Conservation (phyloP, 2,329 filamentous ascomycete species). For the Thielaviopsis musarum region DNA sequence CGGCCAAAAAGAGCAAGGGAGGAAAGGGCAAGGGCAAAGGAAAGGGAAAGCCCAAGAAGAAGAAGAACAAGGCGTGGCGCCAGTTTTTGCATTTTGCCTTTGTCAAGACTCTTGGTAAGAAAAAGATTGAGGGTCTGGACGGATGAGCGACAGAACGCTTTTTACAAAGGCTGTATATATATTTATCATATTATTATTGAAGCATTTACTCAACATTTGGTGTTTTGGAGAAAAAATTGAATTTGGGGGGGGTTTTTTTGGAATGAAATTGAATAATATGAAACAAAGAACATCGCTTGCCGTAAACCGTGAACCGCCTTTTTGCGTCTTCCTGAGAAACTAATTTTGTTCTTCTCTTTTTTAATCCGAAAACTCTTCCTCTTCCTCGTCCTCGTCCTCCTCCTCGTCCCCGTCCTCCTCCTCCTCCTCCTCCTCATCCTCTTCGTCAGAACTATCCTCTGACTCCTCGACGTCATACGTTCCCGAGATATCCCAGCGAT, state of each 20-base stretch:
- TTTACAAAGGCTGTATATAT: background rate
- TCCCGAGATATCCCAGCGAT: conserved; percentile 81
- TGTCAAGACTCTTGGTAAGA: conserved; percentile 50
- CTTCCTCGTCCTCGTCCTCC: conserved; percentile 2
- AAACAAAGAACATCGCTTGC: background rate
- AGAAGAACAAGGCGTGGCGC: conserved; percentile 55
- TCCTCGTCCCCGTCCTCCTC: conserved; percentile 19
- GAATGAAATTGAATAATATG: background rate
- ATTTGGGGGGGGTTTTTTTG: background rate
- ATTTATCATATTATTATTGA: background rate
- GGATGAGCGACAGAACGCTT: too few species aligned
- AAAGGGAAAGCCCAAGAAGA: conserved; percentile 30
- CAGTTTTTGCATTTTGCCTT: conserved; percentile 67
- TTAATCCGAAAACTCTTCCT: conserved; percentile 12
- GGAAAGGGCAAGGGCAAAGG: conserved; percentile 28
- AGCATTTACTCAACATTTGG: background rate
- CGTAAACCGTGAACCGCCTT: background rate
- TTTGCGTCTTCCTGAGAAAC: background rate
- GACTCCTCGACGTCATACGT: conserved; percentile 54
- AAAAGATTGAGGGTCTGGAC: conserved; percentile 40
- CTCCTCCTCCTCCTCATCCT: conserved; percentile 21
- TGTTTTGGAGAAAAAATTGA: background rate
- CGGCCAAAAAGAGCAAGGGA: conserved; percentile 15
- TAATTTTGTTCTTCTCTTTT: too few species aligned
- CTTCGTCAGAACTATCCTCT: conserved; percentile 26